Evolutionary conservation across 441 rosid species (phyloP), one percentile per base, ranked within the genome.

Genomic region (Croton laevigatus): DNA sequence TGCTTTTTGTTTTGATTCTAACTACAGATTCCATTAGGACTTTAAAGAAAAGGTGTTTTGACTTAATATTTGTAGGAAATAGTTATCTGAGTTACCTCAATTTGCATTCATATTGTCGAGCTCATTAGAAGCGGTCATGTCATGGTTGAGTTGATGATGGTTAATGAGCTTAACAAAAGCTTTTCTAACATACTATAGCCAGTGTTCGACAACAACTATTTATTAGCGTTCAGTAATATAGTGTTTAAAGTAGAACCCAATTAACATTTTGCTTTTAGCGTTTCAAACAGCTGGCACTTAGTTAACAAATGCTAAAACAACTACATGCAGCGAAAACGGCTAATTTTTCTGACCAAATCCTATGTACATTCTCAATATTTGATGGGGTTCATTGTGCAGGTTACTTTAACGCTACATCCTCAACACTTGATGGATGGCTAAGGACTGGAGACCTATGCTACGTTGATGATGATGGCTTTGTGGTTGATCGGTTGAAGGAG

Each of bases 371-470:
- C 32, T 27, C 32, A 27, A 27, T 27, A 27, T 27, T 27, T 59
- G 57, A 45, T 11, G 10, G 27, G n/a, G 32, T 48, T 66, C 42
- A 6, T 49, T 37, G n/a, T n/a, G n/a, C 73, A 92, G 97, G 99
- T 70, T 95, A 95, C 75, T 95, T 95, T 17, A 77, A 87, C 42
- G 97, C 98, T 27, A 95, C 98, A 22, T 71, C 88, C 48, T 88
- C 92, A 1, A 87, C 98, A 36, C 78, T 93, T 58, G 91, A 87
- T 49, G 99, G 97, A 75, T 94, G 99, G 98, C 77, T 94, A 70
- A 93, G 87, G 80, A 94, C 98, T 34, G 99, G 99, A 59, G 98
- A 92, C 76, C 78, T 94, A 13, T 94, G 97, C 75, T 92, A 88
- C 78, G 84, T 92, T 7, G 98, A 94, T 37, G 94, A 89, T 1